Evolutionary conservation across 345 rosid species (phyloP).

Genomic region (Physaria fendleri): DNA sequence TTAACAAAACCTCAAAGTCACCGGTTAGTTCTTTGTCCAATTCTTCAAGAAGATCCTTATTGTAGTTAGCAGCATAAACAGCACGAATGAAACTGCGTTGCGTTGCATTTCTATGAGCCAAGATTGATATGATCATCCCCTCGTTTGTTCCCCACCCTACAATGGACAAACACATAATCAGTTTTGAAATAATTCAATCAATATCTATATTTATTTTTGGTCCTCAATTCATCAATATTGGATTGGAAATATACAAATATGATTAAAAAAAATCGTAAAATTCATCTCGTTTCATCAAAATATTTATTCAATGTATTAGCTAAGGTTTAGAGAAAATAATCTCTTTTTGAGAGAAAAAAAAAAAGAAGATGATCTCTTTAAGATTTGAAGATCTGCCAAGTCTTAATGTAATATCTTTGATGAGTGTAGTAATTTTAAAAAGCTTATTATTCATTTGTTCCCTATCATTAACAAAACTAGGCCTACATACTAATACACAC

Average conservation of each 20-base stretch:
- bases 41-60: conserved; percentile 66
- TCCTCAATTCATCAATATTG: too few relatives aligned
- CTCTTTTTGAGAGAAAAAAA: too few relatives aligned
- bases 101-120: conserved; percentile 74
- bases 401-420: neutral
- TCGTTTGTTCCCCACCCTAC: conserved; percentile 97
- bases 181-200: neutral
- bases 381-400: neutral
- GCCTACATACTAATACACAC: neutral
- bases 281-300: neutral
- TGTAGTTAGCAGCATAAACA: conserved; percentile 52
- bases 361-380: neutral
- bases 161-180: neutral
- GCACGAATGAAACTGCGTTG: conserved; percentile 62
- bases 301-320: neutral
- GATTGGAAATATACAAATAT: neutral
- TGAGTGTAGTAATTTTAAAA: neutral
- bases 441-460: neutral
- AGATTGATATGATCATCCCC: conserved; percentile 55
- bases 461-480: neutral
- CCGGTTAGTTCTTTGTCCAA: conserved; percentile 64
- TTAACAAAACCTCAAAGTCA: conserved; percentile 67
- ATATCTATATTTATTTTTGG: too few relatives aligned
- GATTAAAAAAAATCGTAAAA: neutral
- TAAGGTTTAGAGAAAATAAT: neutral